These are phyloP conservation scores for Pseudogymnoascus sp. DNA, from an alignment of 2,329 filamentous ascomycete genomes.

Conservation along the genomic window DNA sequence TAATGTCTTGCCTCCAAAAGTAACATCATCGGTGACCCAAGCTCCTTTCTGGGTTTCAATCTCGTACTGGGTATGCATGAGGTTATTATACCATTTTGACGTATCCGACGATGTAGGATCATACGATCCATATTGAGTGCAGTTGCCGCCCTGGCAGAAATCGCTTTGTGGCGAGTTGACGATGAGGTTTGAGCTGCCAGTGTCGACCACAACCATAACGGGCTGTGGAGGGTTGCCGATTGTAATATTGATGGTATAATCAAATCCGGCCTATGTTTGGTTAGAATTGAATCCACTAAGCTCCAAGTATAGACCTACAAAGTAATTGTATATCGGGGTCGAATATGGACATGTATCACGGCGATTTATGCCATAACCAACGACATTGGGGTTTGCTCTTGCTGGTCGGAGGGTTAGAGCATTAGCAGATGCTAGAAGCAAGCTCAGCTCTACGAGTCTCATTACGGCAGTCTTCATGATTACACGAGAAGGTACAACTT, in stretches of 20 bases:
- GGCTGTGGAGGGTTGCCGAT: conserved; percentile 10
- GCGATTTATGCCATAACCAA: not conserved
- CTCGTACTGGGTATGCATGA: not conserved
- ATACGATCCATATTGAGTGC: not conserved
- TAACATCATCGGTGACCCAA: conserved; percentile 68
- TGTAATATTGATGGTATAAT: conserved; percentile 10
- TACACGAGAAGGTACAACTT: not conserved
- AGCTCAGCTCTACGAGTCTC: not conserved
- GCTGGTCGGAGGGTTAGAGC: not conserved
- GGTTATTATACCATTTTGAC: not conserved
- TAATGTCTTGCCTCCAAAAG: conserved; percentile 47
- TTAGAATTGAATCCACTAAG: not conserved
- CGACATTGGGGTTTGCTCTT: not conserved
- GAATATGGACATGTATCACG: not conserved
- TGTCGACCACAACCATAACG: conserved; percentile 8
- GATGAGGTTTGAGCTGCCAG: conserved; percentile 10
- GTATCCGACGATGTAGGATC: not conserved
- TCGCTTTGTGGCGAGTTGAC: not conserved
- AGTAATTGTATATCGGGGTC: not conserved
- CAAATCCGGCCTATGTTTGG: not conserved
- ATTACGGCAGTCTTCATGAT: not conserved
- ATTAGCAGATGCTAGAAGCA: not conserved
- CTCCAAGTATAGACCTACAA: not conserved
- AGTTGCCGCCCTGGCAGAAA: not conserved
- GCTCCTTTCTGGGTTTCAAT: conserved; percentile 45